A percentile compares a stretch with the other conserved stretches of the same genome.
Conservation (phyloP, 1,139 yeast species). For the Suhomyces choctaworum region DNA sequence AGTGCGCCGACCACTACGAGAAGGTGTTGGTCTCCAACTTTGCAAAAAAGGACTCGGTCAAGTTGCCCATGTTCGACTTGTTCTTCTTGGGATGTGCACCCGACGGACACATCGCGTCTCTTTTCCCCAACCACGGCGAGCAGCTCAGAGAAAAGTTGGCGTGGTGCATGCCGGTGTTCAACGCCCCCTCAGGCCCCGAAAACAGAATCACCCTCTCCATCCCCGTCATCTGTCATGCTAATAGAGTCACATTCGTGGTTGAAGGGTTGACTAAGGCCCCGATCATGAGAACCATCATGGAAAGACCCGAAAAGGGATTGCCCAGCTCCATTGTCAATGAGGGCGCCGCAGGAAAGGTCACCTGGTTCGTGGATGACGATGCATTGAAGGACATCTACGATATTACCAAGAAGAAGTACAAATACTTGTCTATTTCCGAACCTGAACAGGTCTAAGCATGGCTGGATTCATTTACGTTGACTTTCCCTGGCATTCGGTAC, state of each 20-base stretch:
- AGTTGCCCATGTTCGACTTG: conserved; percentile 90
- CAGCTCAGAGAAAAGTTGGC: conserved; percentile 87
- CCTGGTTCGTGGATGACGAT: conserved; percentile 97
- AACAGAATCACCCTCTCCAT: conserved; percentile 88
- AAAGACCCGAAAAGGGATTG: conserved; percentile 93
- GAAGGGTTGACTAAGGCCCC: conserved; percentile 97
- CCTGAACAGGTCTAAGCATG: too few species aligned
- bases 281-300: conserved; percentile 88
- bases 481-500: too few species aligned
- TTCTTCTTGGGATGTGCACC: conserved; percentile 96
- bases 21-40: conserved; percentile 81
- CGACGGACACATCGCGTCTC: conserved; percentile 95
- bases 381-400: conserved; percentile 82
- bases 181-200: conserved; percentile 89
- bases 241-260: conserved; percentile 88
- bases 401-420: conserved; percentile 74
- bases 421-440: conserved; percentile 41
- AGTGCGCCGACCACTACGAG: conserved; percentile 92
- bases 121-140: conserved; percentile 87
- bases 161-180: conserved; percentile 93
- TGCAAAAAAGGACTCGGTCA: conserved; percentile 96
- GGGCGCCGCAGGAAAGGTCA: conserved; percentile 93
- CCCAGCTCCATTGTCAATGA: conserved; percentile 95
- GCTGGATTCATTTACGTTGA: too few species aligned
- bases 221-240: conserved; percentile 94